These are phyloP conservation scores for Candida railenensis DNA, from an alignment of 805 yeast species.

Conservation along the genomic window DNA sequence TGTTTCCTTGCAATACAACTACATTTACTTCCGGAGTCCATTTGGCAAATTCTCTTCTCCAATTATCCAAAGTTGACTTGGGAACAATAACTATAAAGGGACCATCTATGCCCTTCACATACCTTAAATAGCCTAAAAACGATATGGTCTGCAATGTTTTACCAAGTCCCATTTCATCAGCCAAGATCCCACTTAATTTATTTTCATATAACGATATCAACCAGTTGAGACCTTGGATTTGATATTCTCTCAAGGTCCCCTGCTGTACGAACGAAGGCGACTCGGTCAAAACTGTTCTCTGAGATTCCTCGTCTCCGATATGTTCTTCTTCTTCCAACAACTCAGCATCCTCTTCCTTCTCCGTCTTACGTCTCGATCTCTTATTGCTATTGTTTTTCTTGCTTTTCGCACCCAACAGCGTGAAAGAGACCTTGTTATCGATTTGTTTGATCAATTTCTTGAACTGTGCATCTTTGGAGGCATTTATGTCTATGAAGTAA, in stretches of 20 bases:
- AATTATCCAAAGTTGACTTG: slow-evolving; percentile 91
- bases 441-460: slow-evolving; percentile 57
- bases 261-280: slow-evolving; percentile 71
- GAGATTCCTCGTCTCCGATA: slow-evolving; percentile 51
- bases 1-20: slow-evolving; percentile 83
- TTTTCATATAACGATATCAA: slow-evolving; percentile 84
- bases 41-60: slow-evolving; percentile 90
- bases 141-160: slow-evolving; percentile 94
- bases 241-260: slow-evolving; percentile 86
- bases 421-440: slow-evolving; percentile 48
- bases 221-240: slow-evolving; percentile 95
- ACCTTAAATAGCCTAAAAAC: slow-evolving; percentile 84
- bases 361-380: slow-evolving; percentile 70
- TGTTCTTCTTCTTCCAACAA: slow-evolving; percentile 77
- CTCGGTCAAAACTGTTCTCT: slow-evolving; percentile 70
- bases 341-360: slow-evolving; percentile 95
- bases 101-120: slow-evolving; percentile 74
- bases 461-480: slow-evolving; percentile 74
- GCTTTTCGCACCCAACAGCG: slow-evolving; percentile 18
- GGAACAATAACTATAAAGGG: slow-evolving; percentile 93
- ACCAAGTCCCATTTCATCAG: slow-evolving; percentile 98
- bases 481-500: slow-evolving; percentile 79
- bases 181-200: slow-evolving; percentile 85
- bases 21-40: slow-evolving; percentile 97
- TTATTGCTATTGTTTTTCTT: slow-evolving; percentile 12